Conservation (phyloP, 116 monocot genomes). For the Phalaenopsis hybrid region DNA sequence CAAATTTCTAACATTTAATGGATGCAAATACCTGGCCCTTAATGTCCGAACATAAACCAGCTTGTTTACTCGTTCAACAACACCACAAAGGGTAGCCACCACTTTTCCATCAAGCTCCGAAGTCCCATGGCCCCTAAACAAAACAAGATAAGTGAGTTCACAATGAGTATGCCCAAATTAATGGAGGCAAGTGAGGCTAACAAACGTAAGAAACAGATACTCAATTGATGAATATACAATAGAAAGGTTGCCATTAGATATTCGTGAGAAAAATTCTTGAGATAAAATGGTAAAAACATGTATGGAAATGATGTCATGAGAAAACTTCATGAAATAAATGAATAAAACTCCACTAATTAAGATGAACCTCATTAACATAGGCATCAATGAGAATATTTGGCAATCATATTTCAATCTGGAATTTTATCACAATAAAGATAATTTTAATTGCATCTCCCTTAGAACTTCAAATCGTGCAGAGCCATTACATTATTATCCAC, state of each 20-base stretch:
- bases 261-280: not conserved
- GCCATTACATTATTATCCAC: not conserved
- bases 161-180: not conserved
- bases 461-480: not conserved
- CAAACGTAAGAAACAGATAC: not conserved
- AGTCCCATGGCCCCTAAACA: conserved; percentile 83
- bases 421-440: not conserved
- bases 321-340: not conserved
- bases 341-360: not conserved
- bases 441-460: not conserved
- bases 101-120: conserved; percentile 58
- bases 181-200: not conserved
- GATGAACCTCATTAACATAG: not conserved
- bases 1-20: not conserved
- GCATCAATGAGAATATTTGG: not conserved
- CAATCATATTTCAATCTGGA: not conserved
- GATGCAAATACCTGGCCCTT: conserved; percentile 46
- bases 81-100: conserved; percentile 83
- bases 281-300: not conserved
- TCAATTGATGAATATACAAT: not conserved
- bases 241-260: not conserved
- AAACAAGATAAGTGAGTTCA: not conserved
- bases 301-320: not conserved
- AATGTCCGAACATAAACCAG: conserved; percentile 78
- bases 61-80: conserved; percentile 93